Conservation (phyloP, 768 basidiomycete genomes). For the Rhizopogon salebrosus region DNA sequence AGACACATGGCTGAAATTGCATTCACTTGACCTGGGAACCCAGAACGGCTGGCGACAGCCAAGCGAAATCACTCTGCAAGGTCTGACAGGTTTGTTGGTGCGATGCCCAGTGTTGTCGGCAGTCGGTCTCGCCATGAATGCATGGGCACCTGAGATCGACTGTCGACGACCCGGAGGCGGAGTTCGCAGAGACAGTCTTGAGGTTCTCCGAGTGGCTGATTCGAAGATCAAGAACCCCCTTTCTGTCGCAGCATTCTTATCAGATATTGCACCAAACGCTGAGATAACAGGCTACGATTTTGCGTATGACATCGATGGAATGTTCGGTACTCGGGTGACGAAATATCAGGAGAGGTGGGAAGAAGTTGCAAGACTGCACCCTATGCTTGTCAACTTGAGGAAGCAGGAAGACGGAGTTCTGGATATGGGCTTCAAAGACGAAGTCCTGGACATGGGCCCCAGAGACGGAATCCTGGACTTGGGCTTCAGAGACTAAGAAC, state of each 20-base stretch:
- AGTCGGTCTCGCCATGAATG: neutral
- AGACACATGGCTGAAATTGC: neutral
- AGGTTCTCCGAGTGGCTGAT: neutral
- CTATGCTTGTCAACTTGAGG: neutral
- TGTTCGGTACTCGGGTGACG: neutral
- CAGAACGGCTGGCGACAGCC: conserved; percentile 22
- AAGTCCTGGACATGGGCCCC: too few relatives aligned
- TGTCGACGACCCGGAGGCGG: neutral
- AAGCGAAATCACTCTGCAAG: conserved; percentile 20
- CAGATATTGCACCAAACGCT: neutral
- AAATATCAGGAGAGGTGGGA: neutral
- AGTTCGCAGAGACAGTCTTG: neutral
- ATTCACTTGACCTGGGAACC: neutral
- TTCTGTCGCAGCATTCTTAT: neutral
- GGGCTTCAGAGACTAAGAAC: too few relatives aligned
- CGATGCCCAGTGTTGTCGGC: conserved; percentile 12
- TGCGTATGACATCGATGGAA: neutral
- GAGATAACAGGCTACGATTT: neutral
- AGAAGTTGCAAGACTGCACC: neutral
- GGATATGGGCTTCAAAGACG: too few relatives aligned
- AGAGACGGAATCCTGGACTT: too few relatives aligned
- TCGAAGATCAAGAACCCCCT: neutral
- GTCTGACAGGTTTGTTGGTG: conserved; percentile 16
- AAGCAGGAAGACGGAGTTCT: neutral
- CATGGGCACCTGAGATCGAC: neutral